Conservation (phyloP, 1,139 yeast species). For the Geotrichum citri-aurantii region DNA sequence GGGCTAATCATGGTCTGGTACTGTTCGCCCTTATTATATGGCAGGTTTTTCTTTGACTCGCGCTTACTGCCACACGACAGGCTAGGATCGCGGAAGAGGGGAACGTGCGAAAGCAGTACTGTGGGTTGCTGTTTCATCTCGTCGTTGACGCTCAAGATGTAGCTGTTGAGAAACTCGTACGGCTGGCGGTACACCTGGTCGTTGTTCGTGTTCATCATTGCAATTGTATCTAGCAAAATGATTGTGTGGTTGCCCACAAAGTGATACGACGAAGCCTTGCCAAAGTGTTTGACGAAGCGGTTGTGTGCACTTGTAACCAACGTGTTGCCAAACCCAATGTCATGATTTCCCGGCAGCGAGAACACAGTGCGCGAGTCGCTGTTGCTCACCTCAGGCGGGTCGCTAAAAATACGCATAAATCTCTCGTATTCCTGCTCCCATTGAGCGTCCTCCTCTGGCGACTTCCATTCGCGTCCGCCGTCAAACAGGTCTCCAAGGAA, state of each 20-base stretch:
- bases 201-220: conserved; percentile 53
- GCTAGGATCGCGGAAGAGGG: conserved; percentile 54
- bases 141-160: conserved; percentile 29
- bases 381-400: conserved; percentile 39
- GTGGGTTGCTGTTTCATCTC: conserved; percentile 47
- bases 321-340: conserved; percentile 82
- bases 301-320: conserved; percentile 48
- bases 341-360: conserved; percentile 90
- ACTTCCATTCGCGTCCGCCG: conserved; percentile 84
- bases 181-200: conserved; percentile 43
- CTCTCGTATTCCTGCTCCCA: conserved; percentile 75
- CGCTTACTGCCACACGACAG: conserved; percentile 63
- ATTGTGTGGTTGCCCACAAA: conserved; percentile 71
- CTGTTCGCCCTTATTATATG: conserved; percentile 61
- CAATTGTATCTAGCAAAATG: conserved; percentile 73
- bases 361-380: conserved; percentile 34
- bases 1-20: conserved; percentile 70
- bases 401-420: conserved; percentile 58
- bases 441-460: conserved; percentile 39
- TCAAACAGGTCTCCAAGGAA: conserved; percentile 91
- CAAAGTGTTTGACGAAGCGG: conserved; percentile 69
- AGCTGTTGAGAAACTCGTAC: conserved; percentile 35
- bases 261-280: conserved; percentile 54
- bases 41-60: conserved; percentile 55
- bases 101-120: conserved; percentile 73